phyloP scores from a whole-genome alignment of 2,329 filamentous ascomycete genomes.

The Cladosporium cucumerinum region DNA sequence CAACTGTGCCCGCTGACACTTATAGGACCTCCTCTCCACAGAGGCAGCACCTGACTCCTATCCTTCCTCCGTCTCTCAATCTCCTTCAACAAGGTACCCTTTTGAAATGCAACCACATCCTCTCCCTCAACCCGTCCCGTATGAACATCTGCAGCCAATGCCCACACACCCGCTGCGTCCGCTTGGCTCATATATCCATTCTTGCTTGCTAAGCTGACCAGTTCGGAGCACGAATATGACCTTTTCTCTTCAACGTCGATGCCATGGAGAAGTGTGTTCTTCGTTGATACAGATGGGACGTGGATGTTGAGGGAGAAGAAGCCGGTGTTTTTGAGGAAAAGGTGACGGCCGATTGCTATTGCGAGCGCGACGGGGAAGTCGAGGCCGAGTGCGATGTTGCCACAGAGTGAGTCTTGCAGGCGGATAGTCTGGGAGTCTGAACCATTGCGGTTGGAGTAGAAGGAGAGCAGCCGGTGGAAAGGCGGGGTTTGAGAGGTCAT shows the following conservation, averaged over 20 bases:
- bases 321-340: slow-evolving; percentile 33
- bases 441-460: slow-evolving; percentile 34
- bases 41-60: slow-evolving; percentile 34
- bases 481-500: slow-evolving; percentile 22
- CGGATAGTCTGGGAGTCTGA: slow-evolving; percentile 34
- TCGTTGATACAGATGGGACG: slow-evolving; percentile 32
- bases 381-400: slow-evolving; percentile 37
- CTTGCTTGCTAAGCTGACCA: slow-evolving; percentile 24
- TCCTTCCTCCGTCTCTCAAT: slow-evolving; percentile 31
- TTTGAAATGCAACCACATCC: slow-evolving; percentile 34
- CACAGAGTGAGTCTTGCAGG: slow-evolving; percentile 34
- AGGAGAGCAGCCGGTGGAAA: slow-evolving; percentile 38
- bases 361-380: slow-evolving; percentile 37
- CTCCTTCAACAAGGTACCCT: slow-evolving; percentile 30
- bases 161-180: slow-evolving; percentile 36
- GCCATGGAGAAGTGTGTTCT: slow-evolving; percentile 30
- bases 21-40: slow-evolving; percentile 37
- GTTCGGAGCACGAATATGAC: slow-evolving; percentile 30
- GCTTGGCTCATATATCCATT: slow-evolving; percentile 24
- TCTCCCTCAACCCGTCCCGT: slow-evolving; percentile 30
- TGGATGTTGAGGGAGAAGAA: slow-evolving; percentile 35
- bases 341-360: slow-evolving; percentile 33
- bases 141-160: slow-evolving; percentile 31
- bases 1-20: slow-evolving; percentile 34
- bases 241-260: slow-evolving; percentile 32